Conservation (phyloP, 768 basidiomycete genomes). For the Phaffia tasmanica region DNA sequence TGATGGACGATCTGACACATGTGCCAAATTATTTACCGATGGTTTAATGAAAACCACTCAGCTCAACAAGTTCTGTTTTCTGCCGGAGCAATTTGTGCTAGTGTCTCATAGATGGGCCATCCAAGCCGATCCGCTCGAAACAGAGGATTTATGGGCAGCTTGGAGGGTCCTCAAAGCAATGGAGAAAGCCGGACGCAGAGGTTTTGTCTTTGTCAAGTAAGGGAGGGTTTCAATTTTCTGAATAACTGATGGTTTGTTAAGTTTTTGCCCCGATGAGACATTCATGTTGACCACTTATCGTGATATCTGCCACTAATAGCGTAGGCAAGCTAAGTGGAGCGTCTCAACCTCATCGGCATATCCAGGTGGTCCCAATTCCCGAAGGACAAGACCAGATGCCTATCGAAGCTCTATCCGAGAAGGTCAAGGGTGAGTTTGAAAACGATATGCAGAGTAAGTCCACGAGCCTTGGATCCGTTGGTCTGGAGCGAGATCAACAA, state of each 20-base stretch:
- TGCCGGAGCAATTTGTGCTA: conserved; percentile 23
- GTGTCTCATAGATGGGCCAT: conserved; percentile 12
- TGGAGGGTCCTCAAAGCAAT: conserved; percentile 4
- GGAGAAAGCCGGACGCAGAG: not conserved
- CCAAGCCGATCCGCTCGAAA: conserved; percentile 12
- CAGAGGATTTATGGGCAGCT: conserved; percentile 7
- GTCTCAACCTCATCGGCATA: conserved; percentile 20
- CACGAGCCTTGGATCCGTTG: too few relatives aligned
- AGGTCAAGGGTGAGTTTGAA: not conserved
- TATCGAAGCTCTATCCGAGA: not conserved
- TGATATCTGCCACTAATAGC: conserved; percentile 1
- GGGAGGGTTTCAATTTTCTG: not conserved
- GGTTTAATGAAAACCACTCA: not conserved
- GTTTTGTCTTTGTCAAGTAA: conserved; percentile 19
- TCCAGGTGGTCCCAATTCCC: conserved; percentile 15
- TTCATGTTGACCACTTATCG: not conserved
- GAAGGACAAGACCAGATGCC: not conserved
- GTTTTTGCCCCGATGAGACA: not conserved
- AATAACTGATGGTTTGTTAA: not conserved
- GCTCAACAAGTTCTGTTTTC: conserved; percentile 24
- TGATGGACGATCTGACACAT: not conserved
- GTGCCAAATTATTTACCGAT: too few relatives aligned
- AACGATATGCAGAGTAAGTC: too few relatives aligned
- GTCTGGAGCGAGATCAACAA: not conserved
- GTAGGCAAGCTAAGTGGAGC: conserved; percentile 10